Evolutionary conservation across 345 rosid species (phyloP).

Genomic region (Psidium friedrichsthalianum): DNA sequence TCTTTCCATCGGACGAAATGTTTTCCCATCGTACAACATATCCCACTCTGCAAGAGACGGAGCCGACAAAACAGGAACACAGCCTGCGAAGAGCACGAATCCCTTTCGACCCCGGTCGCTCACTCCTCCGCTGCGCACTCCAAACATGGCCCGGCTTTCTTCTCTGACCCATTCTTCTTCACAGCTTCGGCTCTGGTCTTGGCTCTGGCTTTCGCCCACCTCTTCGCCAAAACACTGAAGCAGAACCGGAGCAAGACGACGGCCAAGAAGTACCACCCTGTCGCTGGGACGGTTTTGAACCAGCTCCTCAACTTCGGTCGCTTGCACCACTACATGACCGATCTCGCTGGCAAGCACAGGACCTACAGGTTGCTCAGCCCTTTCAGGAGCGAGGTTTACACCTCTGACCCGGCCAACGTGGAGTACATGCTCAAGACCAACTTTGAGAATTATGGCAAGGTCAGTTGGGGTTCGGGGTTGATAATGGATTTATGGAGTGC

Average conservation of each 20-base stretch:
- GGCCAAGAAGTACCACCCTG: slow-evolving; percentile 29
- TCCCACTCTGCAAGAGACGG: too few relatives aligned
- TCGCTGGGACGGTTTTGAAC: slow-evolving; percentile 39
- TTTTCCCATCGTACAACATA: too few relatives aligned
- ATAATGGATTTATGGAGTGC: neutral
- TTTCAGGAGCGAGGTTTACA: slow-evolving; percentile 37
- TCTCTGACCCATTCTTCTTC: slow-evolving; percentile 1
- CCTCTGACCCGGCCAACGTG: slow-evolving; percentile 31
- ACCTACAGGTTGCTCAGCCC: slow-evolving; percentile 41
- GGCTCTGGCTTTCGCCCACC: neutral
- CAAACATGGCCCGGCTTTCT: neutral
- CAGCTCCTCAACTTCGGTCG: slow-evolving; percentile 46
- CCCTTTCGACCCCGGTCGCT: neutral
- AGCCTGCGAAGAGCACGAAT: neutral
- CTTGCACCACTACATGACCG: slow-evolving; percentile 41
- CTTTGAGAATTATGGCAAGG: slow-evolving; percentile 41
- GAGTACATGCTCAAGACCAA: slow-evolving; percentile 41
- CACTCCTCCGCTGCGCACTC: neutral
- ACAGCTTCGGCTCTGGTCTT: slow-evolving; percentile 7
- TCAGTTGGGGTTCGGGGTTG: neutral
- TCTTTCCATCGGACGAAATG: too few relatives aligned
- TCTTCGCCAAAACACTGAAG: neutral
- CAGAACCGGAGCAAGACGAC: neutral
- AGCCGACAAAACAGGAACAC: neutral
- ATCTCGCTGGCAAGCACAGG: slow-evolving; percentile 25